Evolutionary conservation across 352 stramenopile genomes (phyloP).

Genomic region (Phytopythium aichiense): DNA sequence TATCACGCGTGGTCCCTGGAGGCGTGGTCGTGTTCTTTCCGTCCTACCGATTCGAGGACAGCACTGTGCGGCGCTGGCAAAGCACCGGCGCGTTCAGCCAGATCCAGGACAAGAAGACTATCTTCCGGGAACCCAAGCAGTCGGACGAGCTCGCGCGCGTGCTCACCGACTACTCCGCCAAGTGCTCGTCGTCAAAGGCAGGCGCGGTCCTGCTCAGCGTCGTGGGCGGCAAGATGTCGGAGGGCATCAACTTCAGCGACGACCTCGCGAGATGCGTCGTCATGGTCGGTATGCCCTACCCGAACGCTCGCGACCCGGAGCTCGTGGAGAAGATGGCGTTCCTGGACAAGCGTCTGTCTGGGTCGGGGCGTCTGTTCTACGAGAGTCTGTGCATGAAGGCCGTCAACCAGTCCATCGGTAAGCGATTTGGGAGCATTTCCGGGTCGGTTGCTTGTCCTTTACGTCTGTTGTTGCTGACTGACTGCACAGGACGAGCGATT

Average conservation of each 20-base stretch:
- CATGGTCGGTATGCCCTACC: conserved; percentile 98
- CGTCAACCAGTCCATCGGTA: conserved; percentile 98
- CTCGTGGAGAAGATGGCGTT: conserved; percentile 97
- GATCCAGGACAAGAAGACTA: conserved; percentile 84
- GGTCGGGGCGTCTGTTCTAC: conserved; percentile 91
- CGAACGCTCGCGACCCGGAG: conserved; percentile 95
- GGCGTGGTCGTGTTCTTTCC: conserved; percentile 98
- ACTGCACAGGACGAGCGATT: conserved; percentile 88
- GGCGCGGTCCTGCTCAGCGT: conserved; percentile 95
- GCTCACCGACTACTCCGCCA: conserved; percentile 80
- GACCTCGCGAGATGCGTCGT: conserved; percentile 96
- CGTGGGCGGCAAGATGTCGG: conserved; percentile 98
- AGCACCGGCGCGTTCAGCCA: conserved; percentile 71
- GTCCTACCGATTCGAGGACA: conserved; percentile 96
- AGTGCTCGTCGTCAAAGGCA: conserved; percentile 26
- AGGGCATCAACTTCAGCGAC: conserved; percentile 99
- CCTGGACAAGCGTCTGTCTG: conserved; percentile 63
- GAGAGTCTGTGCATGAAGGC: conserved; percentile 98
- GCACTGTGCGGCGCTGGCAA: conserved; percentile 86
- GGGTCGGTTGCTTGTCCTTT: not conserved
- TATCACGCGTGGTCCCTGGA: conserved; percentile 87
- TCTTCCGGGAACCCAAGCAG: conserved; percentile 94
- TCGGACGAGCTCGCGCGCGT: conserved; percentile 91
- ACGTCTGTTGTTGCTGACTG: conserved; percentile 1
- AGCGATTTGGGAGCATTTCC: conserved; percentile 7